Evolutionary conservation across 352 stramenopile species (phyloP).

Genomic region (Phytophthora pistaciae): DNA sequence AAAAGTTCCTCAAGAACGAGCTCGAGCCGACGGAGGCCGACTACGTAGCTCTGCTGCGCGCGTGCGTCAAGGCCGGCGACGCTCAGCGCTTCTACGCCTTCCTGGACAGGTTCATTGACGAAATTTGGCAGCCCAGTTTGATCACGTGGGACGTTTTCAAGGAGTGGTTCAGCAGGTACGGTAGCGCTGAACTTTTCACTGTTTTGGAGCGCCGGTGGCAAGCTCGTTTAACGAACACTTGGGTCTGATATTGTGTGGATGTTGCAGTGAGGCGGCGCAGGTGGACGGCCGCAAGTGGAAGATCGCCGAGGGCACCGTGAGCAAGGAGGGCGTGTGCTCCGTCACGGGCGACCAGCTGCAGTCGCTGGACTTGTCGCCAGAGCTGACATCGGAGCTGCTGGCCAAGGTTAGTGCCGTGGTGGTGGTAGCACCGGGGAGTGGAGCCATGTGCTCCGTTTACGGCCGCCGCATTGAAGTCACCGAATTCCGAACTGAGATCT

Average conservation of each 20-base stretch:
- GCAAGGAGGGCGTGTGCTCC: constrained; percentile 63
- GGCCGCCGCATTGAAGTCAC: not conserved
- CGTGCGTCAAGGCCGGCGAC: constrained; percentile 48
- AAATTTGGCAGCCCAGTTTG: constrained; percentile 56
- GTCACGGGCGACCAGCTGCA: constrained; percentile 65
- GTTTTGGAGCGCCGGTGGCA: constrained; percentile 6
- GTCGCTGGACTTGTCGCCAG: constrained; percentile 71
- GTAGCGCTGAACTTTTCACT: not conserved
- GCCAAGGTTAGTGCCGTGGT: constrained; percentile 57
- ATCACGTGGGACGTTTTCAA: constrained; percentile 71
- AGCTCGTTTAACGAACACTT: constrained; percentile 8
- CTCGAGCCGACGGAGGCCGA: constrained; percentile 75
- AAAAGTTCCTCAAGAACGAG: constrained; percentile 49
- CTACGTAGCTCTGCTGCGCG: constrained; percentile 66
- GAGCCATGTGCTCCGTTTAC: constrained; percentile 30
- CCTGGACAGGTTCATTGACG: constrained; percentile 68
- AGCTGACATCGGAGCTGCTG: constrained; percentile 56
- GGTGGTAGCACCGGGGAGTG: constrained; percentile 1
- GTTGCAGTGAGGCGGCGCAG: constrained; percentile 62
- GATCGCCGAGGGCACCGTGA: constrained; percentile 61
- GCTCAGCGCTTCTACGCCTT: constrained; percentile 62
- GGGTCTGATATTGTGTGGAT: constrained; percentile 11
- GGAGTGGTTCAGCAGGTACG: constrained; percentile 76
- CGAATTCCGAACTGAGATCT: constrained; percentile 16
- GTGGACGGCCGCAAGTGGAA: constrained; percentile 71